A percentile compares a stretch with the other conserved stretches of the same genome.
These are phyloP conservation scores for Suhomyces kilbournensis DNA, from an alignment of 805 yeast genomes.

Conservation along the genomic window DNA sequence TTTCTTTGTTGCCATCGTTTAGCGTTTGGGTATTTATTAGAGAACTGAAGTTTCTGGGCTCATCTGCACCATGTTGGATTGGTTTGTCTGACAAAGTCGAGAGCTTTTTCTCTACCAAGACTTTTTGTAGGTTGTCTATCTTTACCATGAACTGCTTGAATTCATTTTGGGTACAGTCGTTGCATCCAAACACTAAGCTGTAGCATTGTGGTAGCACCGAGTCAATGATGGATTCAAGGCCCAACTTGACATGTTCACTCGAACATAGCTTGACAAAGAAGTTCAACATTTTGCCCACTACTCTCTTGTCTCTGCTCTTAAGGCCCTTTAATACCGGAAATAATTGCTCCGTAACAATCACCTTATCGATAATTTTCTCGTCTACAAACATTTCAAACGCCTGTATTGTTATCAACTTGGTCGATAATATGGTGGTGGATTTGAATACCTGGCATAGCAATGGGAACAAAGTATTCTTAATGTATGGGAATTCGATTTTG, in stretches of 20 bases:
- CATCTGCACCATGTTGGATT: not conserved
- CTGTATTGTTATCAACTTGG: slow-evolving; percentile 65
- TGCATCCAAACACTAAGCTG: slow-evolving; percentile 34
- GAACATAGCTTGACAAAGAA: slow-evolving; percentile 52
- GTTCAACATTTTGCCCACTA: slow-evolving; percentile 50
- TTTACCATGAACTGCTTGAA: slow-evolving; percentile 26
- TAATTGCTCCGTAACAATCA: slow-evolving; percentile 69
- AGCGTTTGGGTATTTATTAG: slow-evolving; percentile 29
- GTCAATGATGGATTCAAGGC: slow-evolving; percentile 28
- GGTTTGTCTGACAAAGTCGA: slow-evolving; percentile 4
- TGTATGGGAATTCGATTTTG: slow-evolving; percentile 60
- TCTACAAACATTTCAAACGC: slow-evolving; percentile 58
- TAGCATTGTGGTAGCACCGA: slow-evolving; percentile 28
- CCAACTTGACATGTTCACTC: slow-evolving; percentile 34
- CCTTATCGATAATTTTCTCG: slow-evolving; percentile 63
- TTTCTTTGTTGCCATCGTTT: slow-evolving; percentile 20
- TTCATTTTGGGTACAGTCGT: slow-evolving; percentile 34
- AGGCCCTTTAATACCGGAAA: slow-evolving; percentile 74
- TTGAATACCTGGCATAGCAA: slow-evolving; percentile 68
- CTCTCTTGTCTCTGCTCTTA: slow-evolving; percentile 72
- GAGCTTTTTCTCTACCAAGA: slow-evolving; percentile 11
- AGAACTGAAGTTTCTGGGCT: slow-evolving; percentile 20
- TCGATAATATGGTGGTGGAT: slow-evolving; percentile 77
- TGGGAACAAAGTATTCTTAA: slow-evolving; percentile 77
- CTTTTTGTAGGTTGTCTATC: slow-evolving; percentile 18